Conservation (phyloP, 352 stramenopile genomes). For the Blastocystis sp. region DNA sequence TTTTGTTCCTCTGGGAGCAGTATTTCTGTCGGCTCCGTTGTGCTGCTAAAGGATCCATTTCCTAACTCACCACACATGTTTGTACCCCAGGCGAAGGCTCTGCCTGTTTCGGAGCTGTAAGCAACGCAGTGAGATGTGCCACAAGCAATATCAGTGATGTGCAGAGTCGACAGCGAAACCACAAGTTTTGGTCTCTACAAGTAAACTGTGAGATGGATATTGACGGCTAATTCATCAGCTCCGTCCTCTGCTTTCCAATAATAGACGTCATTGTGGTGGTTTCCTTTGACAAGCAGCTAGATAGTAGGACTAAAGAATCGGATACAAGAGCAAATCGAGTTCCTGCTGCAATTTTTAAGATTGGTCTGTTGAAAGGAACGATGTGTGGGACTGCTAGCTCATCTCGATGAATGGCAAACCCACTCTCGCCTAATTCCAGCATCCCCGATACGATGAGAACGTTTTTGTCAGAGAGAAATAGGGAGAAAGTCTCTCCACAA, state of each 20-base stretch:
- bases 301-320: neutral
- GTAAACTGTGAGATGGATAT: neutral
- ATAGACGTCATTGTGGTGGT: slow-evolving; percentile 11
- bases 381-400: neutral
- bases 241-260: neutral
- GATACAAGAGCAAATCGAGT: slow-evolving; percentile 2
- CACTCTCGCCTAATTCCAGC: neutral
- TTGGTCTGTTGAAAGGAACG: neutral
- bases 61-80: slow-evolving; percentile 50
- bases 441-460: neutral
- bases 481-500: slow-evolving; percentile 36
- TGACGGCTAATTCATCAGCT: neutral
- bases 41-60: neutral
- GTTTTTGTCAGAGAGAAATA: neutral
- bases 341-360: slow-evolving; percentile 24
- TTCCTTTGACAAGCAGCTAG: neutral
- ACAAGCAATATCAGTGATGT: slow-evolving; percentile 61
- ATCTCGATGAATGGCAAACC: neutral
- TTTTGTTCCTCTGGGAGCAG: neutral
- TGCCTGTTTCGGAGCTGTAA: slow-evolving; percentile 62
- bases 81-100: slow-evolving; percentile 63
- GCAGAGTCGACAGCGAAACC: neutral
- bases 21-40: neutral
- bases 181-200: slow-evolving; percentile 61
- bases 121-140: slow-evolving; percentile 63